A percentile compares a stretch with the other conserved stretches of the same genome.
Evolutionary conservation across 306 rosid genomes (phyloP).

Genomic region (Sicyos baderoa): DNA sequence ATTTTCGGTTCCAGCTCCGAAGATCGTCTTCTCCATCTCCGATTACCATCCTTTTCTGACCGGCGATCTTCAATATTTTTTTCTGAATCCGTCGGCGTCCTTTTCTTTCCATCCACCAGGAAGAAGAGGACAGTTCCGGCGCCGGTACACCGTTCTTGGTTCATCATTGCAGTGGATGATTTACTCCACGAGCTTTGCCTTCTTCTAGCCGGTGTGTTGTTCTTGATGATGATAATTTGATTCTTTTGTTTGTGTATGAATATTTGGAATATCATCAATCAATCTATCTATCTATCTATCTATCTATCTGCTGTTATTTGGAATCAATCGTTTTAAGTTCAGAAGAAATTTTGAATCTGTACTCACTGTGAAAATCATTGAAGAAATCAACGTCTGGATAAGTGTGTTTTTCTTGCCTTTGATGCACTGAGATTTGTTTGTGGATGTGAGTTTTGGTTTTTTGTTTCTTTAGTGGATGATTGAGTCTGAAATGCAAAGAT

Average conservation of each 20-base stretch:
- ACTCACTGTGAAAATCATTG: not conserved
- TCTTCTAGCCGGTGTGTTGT: slow-evolving; percentile 1
- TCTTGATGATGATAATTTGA: not conserved
- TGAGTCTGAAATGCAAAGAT: slow-evolving; percentile 5
- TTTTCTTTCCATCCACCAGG: slow-evolving; percentile 1
- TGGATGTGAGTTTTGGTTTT: too few species aligned
- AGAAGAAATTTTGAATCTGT: not conserved
- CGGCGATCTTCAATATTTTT: slow-evolving; percentile 10
- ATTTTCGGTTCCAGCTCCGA: not conserved
- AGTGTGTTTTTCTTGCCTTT: slow-evolving; percentile 6
- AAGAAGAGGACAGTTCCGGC: slow-evolving; percentile 5
- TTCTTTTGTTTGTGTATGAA: not conserved
- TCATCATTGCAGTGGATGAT: not conserved
- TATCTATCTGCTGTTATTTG: not conserved
- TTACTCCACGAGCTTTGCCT: not conserved
- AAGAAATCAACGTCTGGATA: not conserved
- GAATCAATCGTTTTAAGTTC: not conserved
- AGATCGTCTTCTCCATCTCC: not conserved
- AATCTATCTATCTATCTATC: slow-evolving; percentile 9
- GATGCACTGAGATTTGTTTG: not conserved
- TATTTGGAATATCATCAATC: not conserved
- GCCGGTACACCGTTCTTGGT: not conserved
- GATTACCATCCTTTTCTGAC: not conserved
- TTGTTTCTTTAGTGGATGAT: not conserved
- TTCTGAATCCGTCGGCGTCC: slow-evolving; percentile 1